Conservation (phyloP, 2,329 filamentous ascomycete genomes). For the Escovopsis sp. region DNA sequence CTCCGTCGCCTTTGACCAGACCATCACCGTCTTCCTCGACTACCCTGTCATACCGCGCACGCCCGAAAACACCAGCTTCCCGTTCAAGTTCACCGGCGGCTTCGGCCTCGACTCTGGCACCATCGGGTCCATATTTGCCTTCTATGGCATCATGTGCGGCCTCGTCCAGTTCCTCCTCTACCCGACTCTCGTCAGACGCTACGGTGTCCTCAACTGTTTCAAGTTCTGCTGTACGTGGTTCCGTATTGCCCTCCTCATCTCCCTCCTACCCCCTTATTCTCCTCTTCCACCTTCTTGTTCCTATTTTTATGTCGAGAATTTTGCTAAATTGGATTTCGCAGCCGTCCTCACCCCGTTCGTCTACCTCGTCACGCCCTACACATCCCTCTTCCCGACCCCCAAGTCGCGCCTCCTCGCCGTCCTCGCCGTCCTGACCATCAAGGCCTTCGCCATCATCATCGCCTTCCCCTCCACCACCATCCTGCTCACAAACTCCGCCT, state of each 20-base stretch:
- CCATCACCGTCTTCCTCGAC: conserved; percentile 80
- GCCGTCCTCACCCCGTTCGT: conserved; percentile 55
- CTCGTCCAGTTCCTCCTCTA: conserved; percentile 78
- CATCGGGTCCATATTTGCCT: conserved; percentile 75
- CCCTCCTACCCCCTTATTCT: too few species aligned
- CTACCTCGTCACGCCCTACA: conserved; percentile 73
- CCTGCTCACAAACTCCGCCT: conserved; percentile 74
- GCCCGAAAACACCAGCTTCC: conserved; percentile 44
- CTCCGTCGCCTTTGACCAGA: conserved; percentile 71
- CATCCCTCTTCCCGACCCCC: conserved; percentile 42
- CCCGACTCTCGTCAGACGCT: conserved; percentile 55
- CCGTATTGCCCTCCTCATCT: too few species aligned
- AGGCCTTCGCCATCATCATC: conserved; percentile 64
- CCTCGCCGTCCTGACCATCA: conserved; percentile 53
- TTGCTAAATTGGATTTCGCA: conserved; percentile 8
- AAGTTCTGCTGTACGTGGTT: conserved; percentile 38
- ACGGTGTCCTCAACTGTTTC: conserved; percentile 62
- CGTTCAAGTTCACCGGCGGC: conserved; percentile 70
- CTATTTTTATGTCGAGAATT: neutral
- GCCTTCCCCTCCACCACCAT: conserved; percentile 85
- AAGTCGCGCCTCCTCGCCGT: conserved; percentile 44
- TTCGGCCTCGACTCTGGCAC: conserved; percentile 58
- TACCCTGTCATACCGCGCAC: conserved; percentile 47
- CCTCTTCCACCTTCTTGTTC: neutral
- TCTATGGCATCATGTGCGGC: conserved; percentile 68